Percentiles rank a stretch among this genome's conserved stretches.
Conservation (phyloP, 1,284 basidiomycete species). For the Ceratobasidium sp. region DNA sequence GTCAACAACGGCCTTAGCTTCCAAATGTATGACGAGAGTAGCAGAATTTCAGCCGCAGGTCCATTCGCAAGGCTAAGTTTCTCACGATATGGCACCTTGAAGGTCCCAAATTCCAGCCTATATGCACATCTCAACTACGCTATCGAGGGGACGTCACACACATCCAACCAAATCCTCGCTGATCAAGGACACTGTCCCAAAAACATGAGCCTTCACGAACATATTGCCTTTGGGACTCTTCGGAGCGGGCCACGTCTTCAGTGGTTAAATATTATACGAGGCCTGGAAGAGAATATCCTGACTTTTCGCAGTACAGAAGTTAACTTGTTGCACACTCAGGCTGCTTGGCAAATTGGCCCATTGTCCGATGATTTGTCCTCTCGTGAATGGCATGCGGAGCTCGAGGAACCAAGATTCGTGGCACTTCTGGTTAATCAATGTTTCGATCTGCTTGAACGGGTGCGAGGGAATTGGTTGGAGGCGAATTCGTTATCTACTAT, state of each 20-base stretch:
- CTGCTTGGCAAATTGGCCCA: constrained; percentile 53
- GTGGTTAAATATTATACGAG: constrained; percentile 45
- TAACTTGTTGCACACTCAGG: constrained; percentile 42
- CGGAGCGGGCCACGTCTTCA: constrained; percentile 37
- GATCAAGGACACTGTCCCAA: constrained; percentile 28
- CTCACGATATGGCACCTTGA: constrained; percentile 12
- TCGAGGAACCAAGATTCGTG: constrained; percentile 48
- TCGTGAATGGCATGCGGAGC: constrained; percentile 44
- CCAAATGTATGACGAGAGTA: constrained; percentile 40
- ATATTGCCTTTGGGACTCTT: constrained; percentile 36
- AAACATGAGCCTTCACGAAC: constrained; percentile 35
- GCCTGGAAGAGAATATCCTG: constrained; percentile 51
- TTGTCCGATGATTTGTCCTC: constrained; percentile 35
- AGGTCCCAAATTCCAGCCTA: neutral
- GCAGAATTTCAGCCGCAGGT: constrained; percentile 37
- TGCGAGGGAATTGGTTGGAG: constrained; percentile 56
- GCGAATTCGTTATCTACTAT: constrained; percentile 50
- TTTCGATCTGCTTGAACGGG: constrained; percentile 45
- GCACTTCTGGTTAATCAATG: constrained; percentile 49
- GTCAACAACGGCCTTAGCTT: constrained; percentile 51
- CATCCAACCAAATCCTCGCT: constrained; percentile 30
- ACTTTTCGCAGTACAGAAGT: constrained; percentile 53
- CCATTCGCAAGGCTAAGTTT: constrained; percentile 34
- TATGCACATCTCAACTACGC: constrained; percentile 25
- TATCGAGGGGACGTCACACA: constrained; percentile 1